Conservation (phyloP, 257 asterid species). For the Galeopsis tetrahit region DNA sequence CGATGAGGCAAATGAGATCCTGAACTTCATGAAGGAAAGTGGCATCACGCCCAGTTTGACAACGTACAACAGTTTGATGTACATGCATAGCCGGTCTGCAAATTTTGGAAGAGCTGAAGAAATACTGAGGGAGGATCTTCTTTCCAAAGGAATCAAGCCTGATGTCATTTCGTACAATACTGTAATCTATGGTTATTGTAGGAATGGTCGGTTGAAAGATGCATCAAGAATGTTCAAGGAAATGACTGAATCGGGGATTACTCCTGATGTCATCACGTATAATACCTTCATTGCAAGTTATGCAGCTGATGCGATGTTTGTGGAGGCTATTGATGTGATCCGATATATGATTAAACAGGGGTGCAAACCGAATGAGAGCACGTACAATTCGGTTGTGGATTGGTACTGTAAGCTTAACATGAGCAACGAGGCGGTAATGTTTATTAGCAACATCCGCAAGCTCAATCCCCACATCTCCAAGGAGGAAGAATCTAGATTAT, state of each 20-base stretch:
- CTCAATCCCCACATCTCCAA: slow-evolving; percentile 69
- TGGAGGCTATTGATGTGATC: slow-evolving; percentile 82
- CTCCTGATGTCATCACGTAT: slow-evolving; percentile 81
- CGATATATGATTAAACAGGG: slow-evolving; percentile 82
- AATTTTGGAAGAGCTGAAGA: slow-evolving; percentile 75
- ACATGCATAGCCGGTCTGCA: slow-evolving; percentile 78
- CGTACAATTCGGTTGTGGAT: slow-evolving; percentile 79
- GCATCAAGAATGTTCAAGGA: slow-evolving; percentile 78
- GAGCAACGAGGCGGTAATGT: slow-evolving; percentile 76
- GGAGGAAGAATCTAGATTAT: slow-evolving; percentile 71
- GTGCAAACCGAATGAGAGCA: slow-evolving; percentile 83
- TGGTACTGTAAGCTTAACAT: slow-evolving; percentile 67
- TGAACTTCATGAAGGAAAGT: slow-evolving; percentile 57
- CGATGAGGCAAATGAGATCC: slow-evolving; percentile 63
- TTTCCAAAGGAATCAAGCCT: slow-evolving; percentile 65
- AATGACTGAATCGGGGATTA: slow-evolving; percentile 63
- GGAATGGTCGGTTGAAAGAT: slow-evolving; percentile 76
- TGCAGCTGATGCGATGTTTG: slow-evolving; percentile 76
- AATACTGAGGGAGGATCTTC: slow-evolving; percentile 66
- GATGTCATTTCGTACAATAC: slow-evolving; percentile 86
- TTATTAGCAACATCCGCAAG: slow-evolving; percentile 60
- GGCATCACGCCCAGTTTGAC: slow-evolving; percentile 80
- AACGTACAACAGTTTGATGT: slow-evolving; percentile 85
- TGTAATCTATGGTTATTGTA: slow-evolving; percentile 79
- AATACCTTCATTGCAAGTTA: slow-evolving; percentile 79